A percentile compares a stretch with the other conserved stretches of the same genome.
Evolutionary conservation across 495 filamentous ascomycete genomes (phyloP).

Genomic region (Xylaria venustula): DNA sequence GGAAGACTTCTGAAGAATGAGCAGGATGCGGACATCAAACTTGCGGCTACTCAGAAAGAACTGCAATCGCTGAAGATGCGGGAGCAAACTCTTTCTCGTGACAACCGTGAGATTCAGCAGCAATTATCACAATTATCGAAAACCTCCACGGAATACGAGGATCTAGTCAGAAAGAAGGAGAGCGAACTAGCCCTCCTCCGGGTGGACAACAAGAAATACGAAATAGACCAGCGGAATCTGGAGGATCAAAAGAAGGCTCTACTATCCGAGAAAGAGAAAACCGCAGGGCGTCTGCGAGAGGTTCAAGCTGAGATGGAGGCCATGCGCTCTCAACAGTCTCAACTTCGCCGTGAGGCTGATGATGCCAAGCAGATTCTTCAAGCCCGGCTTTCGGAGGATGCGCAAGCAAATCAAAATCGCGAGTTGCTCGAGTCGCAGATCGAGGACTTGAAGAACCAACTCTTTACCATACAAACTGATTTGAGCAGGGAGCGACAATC

Average conservation of each 20-base stretch:
- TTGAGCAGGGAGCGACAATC: constrained; percentile 91
- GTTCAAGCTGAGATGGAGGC: constrained; percentile 85
- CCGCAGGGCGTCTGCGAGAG: constrained; percentile 74
- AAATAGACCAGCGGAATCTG: constrained; percentile 71
- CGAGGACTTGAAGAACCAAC: constrained; percentile 77
- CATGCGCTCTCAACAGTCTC: constrained; percentile 75
- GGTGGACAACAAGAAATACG: constrained; percentile 74
- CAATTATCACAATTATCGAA: constrained; percentile 84
- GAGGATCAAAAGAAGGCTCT: constrained; percentile 73
- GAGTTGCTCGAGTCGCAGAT: constrained; percentile 86
- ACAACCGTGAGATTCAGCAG: constrained; percentile 81
- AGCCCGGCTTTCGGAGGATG: constrained; percentile 85
- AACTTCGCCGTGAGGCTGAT: constrained; percentile 82
- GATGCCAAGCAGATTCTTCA: constrained; percentile 86
- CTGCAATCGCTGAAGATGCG: constrained; percentile 67
- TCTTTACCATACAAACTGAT: constrained; percentile 83
- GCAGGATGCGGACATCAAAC: constrained; percentile 85
- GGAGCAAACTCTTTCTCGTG: constrained; percentile 70
- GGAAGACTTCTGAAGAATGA: constrained; percentile 79
- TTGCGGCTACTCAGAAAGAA: constrained; percentile 79
- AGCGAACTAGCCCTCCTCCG: constrained; percentile 86
- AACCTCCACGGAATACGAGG: constrained; percentile 92
- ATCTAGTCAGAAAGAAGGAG: constrained; percentile 87
- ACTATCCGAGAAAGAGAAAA: constrained; percentile 71
- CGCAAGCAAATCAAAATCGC: constrained; percentile 78